These are phyloP conservation scores for Phytophthora brassicae DNA, from an alignment of 352 stramenopile genomes.

Conservation along the genomic window DNA sequence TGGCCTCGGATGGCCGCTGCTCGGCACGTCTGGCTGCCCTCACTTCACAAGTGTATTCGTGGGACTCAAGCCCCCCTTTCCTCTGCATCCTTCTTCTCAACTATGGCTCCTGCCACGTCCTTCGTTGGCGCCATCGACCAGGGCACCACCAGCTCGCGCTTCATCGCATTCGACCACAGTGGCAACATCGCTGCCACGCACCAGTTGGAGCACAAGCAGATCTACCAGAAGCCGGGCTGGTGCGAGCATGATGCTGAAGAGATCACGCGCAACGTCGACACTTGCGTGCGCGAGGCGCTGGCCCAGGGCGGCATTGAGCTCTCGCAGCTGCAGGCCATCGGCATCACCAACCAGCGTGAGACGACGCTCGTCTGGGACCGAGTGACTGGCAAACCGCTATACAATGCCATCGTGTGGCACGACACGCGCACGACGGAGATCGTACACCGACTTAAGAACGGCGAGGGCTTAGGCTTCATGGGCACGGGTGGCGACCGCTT, in stretches of 20 bases:
- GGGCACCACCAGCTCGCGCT: conserved; percentile 96
- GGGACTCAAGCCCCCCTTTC: conserved; percentile 16
- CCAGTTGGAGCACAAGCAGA: conserved; percentile 97
- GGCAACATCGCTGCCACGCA: conserved; percentile 90
- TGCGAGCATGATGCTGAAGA: conserved; percentile 98
- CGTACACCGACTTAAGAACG: conserved; percentile 74
- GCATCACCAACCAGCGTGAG: conserved; percentile 99
- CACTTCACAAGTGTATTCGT: conserved; percentile 45
- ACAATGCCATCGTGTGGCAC: conserved; percentile 99
- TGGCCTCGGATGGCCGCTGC: conserved; percentile 4
- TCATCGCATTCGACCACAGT: conserved; percentile 93
- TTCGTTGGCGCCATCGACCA: conserved; percentile 94
- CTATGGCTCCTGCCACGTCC: conserved; percentile 45
- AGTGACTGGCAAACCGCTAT: conserved; percentile 94
- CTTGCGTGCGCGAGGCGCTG: conserved; percentile 78
- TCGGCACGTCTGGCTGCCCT: conserved; percentile 10
- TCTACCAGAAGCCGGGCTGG: conserved; percentile 95
- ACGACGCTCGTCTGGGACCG: conserved; percentile 98
- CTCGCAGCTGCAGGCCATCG: conserved; percentile 88
- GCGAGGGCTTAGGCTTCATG: conserved; percentile 53
- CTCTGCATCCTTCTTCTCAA: conserved; percentile 11
- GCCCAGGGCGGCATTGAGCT: conserved; percentile 62
- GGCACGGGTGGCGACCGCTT: conserved; percentile 67
- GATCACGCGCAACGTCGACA: conserved; percentile 90
- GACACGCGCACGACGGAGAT: conserved; percentile 95